Conservation (phyloP, 768 basidiomycete genomes). For the Agrocybe praecox region DNA sequence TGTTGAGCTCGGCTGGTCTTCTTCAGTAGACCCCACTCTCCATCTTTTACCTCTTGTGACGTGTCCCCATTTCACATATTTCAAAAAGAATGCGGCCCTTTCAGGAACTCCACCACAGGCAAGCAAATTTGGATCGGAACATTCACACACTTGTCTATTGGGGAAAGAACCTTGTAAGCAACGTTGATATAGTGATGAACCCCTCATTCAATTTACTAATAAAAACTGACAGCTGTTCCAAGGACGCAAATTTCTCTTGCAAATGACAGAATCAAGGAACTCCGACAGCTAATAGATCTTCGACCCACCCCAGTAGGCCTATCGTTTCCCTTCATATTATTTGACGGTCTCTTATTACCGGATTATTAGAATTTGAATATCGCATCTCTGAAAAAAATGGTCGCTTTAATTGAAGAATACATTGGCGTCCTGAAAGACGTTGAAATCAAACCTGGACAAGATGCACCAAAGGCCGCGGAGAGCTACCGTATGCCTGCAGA, state of each 20-base stretch:
- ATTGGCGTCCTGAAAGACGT: conserved; percentile 52
- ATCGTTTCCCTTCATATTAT: neutral
- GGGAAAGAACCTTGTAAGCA: conserved; percentile 69
- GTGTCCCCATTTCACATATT: conserved; percentile 85
- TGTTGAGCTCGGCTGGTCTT: conserved; percentile 72
- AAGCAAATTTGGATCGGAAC: conserved; percentile 87
- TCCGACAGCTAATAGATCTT: conserved; percentile 31
- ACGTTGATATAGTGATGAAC: conserved; percentile 6
- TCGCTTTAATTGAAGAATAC: conserved; percentile 63
- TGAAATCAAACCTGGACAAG: conserved; percentile 29
- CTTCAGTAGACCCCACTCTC: conserved; percentile 55
- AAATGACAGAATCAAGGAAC: conserved; percentile 50
- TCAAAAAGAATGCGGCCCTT: conserved; percentile 58
- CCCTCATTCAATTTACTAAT: conserved; percentile 6
- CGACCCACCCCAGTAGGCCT: neutral
- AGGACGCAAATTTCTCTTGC: conserved; percentile 68
- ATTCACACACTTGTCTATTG: conserved; percentile 80
- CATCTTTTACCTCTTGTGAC: conserved; percentile 73
- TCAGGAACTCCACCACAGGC: conserved; percentile 40
- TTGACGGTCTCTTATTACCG: neutral
- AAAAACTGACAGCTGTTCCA: conserved; percentile 51
- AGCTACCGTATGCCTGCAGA: conserved; percentile 71
- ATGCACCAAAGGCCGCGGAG: conserved; percentile 34
- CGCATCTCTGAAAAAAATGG: conserved; percentile 42
- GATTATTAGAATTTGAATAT: conserved; percentile 8